Base-by-base conservation (phyloP, 1,284 basidiomycete genomes). In the Earliella scabrosa region DNA sequence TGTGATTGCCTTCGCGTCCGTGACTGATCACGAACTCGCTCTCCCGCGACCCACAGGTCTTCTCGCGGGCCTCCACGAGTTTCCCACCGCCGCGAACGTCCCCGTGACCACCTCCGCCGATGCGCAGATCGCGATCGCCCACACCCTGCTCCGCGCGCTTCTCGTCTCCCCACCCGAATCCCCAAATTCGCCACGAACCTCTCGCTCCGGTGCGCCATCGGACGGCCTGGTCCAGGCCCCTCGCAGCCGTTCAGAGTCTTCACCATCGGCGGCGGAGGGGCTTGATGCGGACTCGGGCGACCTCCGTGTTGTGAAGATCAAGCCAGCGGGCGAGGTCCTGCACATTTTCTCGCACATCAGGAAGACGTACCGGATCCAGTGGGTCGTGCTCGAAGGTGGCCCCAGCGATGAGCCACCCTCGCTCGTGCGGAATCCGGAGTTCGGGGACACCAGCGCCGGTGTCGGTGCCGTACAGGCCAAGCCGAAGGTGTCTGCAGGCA, bases 301-400 rank as follows among this genome's bases (percentile, higher is more conserved):
- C 35, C 54, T 77, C 46, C 72, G 67, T 27, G 78, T 88, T 34
- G 68, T 73, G 35, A 73, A 77, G 50, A 76, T 86, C 48, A 74
- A 75, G 53, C 73, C 77, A 16, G 81, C 76, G 20, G 87, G 88
- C 16, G 84, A 88, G 55, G 85, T 97, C 31, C 63, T 87, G 1
- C 95, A 97, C 68, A 77, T 94, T 50, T 98, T 97, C 74, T 93
- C 90, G 2, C 95, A 98, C 71, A 92, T 97, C 68, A 85, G 82
- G 66, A 93, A 97, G 77, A 94, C 90, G 9, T 97, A 97, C 74
- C 86, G 91, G 63, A 81, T 90, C 34, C 82, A 88, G 58, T 89
- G 87, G 87, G 82, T 88, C 38, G 58, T 88, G 26, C 63, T 91
- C 39, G 77, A 82, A 62, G 86, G 87, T 23, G 83, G 77, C 9